Conservation (phyloP, 2,329 filamentous ascomycete genomes). For the Macroventuria anomochaeta region DNA sequence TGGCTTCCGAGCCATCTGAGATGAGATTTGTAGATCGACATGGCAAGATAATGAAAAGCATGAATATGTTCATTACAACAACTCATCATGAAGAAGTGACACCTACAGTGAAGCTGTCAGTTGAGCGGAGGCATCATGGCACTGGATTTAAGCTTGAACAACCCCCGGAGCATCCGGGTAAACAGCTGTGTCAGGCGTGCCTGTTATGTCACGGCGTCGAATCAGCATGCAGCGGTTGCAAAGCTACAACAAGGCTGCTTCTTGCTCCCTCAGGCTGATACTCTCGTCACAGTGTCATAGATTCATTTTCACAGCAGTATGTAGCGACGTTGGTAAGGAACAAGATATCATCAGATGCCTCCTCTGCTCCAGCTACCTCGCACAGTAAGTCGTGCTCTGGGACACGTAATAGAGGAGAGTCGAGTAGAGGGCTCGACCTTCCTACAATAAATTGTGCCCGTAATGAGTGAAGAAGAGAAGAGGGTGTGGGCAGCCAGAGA, state of each 20-base stretch:
- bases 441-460: constrained; percentile 72
- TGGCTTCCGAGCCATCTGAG: constrained; percentile 2
- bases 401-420: constrained; percentile 68
- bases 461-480: constrained; percentile 61
- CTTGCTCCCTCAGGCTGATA: not conserved
- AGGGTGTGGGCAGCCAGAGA: constrained; percentile 20
- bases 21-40: constrained; percentile 21
- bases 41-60: constrained; percentile 3
- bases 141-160: not conserved
- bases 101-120: not conserved
- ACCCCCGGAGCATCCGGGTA: constrained; percentile 4
- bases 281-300: not conserved
- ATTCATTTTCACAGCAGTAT: constrained; percentile 40
- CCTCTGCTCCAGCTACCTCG: constrained; percentile 71
- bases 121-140: not conserved
- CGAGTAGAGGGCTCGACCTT: constrained; percentile 57
- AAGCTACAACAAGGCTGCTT: not conserved
- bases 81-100: not conserved
- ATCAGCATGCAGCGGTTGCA: not conserved
- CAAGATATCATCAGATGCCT: constrained; percentile 65
- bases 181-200: not conserved
- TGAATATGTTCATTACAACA: not conserved
- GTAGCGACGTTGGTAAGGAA: constrained; percentile 73
- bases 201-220: constrained; percentile 3
- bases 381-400: constrained; percentile 62